A percentile compares a stretch with the other conserved stretches of the same genome.
Evolutionary conservation across 108 stramenopile genomes (phyloP).

Genomic region (Cyclotella kingstonii): DNA sequence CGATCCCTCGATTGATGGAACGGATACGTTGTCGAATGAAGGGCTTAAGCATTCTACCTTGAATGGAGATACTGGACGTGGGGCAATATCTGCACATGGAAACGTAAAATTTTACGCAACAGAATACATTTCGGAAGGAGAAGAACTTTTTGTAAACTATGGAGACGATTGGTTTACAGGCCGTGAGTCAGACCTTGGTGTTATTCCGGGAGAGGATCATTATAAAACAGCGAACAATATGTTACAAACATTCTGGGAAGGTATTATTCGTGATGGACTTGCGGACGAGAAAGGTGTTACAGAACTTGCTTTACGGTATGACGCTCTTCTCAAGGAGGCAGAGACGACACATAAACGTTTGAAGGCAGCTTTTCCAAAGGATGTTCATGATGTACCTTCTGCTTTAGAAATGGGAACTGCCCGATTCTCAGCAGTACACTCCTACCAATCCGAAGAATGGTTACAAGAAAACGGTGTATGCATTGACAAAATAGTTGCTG

Average conservation of each 20-base stretch:
- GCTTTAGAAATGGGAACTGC: constrained; percentile 25
- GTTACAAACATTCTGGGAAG: background rate
- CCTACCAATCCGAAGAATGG: constrained; percentile 24
- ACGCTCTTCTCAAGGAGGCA: constrained; percentile 13
- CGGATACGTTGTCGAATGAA: constrained; percentile 6
- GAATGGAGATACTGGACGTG: constrained; percentile 48
- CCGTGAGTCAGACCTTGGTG: constrained; percentile 32
- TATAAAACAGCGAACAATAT: constrained; percentile 30
- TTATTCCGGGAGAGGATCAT: constrained; percentile 37
- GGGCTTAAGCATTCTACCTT: background rate
- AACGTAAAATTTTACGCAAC: constrained; percentile 20
- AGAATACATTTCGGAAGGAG: constrained; percentile 51
- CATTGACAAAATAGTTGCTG: constrained; percentile 27
- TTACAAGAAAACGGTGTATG: constrained; percentile 42
- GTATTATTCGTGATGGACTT: background rate
- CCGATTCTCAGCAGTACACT: constrained; percentile 15
- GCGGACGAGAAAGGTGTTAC: background rate
- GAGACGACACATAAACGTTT: constrained; percentile 14
- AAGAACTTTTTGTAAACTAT: constrained; percentile 68
- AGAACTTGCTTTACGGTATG: constrained; percentile 2
- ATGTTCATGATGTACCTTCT: constrained; percentile 13
- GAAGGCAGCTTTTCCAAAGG: constrained; percentile 28
- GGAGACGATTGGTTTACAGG: constrained; percentile 59
- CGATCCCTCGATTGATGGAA: constrained; percentile 14
- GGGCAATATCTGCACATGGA: constrained; percentile 51